Evolutionary conservation across 768 basidiomycete species (phyloP), one percentile per base, ranked within the genome.

Genomic region (Serpula lacrymans): DNA sequence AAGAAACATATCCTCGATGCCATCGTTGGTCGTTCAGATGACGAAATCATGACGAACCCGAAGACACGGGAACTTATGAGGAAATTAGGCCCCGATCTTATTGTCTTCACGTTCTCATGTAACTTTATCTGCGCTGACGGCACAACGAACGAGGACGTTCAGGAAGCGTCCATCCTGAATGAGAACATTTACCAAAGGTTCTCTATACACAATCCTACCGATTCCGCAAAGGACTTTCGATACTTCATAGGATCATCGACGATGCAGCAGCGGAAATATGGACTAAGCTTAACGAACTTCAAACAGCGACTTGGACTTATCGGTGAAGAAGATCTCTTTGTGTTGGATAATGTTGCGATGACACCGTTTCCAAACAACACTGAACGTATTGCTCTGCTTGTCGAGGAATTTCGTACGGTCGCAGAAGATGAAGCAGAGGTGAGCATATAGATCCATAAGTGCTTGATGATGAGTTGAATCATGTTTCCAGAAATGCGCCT

Each of bases 61-160:
- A 40, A 49, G 5, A 55, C 62, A 11, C 47, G 48, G 53, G 42
- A 54, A 4, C 37, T 56, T 20, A 41, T 67, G 32, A 37, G 40
- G 11, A 44, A 51, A n/a, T 36, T 67, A 7, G 70, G 69, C 13
- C 63, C 64, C 6, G 72, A 74, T 45, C 60, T 74, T 41, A 60
- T 54, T 37, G 70, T 75, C 56, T 71, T 72, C 41, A 57, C 64
- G 2, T 74, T 74, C 41, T 60, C 64, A 2, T 63, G 62, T 55
- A 72, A 74, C 54, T 71, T 72, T 37, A 5, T 10, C 38, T 6
- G 31, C 23, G 14, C 17, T 44, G 1, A 60, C 36, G 67, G 59
- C 25, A 39, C 34, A 23, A 26, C 54, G 30, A 72, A 68, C 54
- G 45, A 49, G 16, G 67, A 68, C 48, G 51, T 72, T 41, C 58